Evolutionary conservation across 164 flowering plant species (phyloP).

Genomic region (Tetrastigma voinierianum): DNA sequence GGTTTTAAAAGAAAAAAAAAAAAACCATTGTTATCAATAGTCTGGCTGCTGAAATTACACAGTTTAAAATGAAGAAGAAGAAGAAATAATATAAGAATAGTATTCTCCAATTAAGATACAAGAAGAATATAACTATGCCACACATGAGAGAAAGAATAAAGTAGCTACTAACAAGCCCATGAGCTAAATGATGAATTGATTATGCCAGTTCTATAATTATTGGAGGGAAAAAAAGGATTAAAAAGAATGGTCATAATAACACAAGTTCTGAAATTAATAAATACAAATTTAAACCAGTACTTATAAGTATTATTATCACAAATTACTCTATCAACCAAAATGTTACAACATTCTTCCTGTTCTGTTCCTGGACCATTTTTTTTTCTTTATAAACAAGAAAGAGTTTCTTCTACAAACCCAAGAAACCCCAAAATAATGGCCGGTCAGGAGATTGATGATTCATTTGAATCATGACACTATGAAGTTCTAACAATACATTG

Average conservation of each 20-base stretch:
- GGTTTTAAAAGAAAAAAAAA: not conserved
- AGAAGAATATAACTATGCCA: not conserved
- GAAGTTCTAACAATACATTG: conserved; percentile 9
- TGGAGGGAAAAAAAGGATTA: too few relatives aligned
- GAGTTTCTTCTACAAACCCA: conserved; percentile 3
- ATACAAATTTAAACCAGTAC: not conserved
- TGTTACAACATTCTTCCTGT: too few relatives aligned
- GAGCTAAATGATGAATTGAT: not conserved
- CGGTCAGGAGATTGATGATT: conserved; percentile 8
- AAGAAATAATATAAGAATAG: not conserved
- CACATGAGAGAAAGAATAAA: not conserved
- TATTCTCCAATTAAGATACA: not conserved
- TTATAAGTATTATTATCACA: not conserved
- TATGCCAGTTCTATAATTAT: not conserved
- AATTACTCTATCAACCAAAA: not conserved
- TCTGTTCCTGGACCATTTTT: conserved; percentile 1
- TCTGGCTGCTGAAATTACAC: too few relatives aligned
- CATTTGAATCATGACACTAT: conserved; percentile 11
- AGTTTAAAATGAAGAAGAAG: not conserved
- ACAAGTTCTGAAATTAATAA: not conserved
- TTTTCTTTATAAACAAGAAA: conserved; percentile 12
- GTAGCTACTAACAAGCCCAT: not conserved
- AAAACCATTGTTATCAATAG: not conserved
- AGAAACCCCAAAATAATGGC: conserved; percentile 6
- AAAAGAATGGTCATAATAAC: too few relatives aligned